A percentile compares a stretch with the other conserved stretches of the same genome.
These are phyloP conservation scores for Musa troglodytarum DNA, from an alignment of 176 grass and related monocot species.

Conservation along the genomic window DNA sequence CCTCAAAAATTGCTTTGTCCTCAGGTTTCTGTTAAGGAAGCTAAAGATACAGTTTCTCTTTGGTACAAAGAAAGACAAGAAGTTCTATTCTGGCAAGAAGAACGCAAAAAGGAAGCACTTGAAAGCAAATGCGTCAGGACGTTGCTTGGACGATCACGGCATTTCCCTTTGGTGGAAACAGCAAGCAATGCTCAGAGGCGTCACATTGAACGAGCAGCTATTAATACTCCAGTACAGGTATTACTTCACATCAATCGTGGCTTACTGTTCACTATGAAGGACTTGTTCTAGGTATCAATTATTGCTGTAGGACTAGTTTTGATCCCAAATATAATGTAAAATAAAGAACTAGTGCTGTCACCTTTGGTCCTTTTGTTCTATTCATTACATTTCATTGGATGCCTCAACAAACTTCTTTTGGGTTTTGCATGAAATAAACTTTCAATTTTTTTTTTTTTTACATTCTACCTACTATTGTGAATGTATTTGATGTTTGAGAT, in stretches of 20 bases:
- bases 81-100: slow-evolving; percentile 61
- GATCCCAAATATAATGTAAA: too few relatives aligned
- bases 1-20: slow-evolving; percentile 16
- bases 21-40: slow-evolving; percentile 67
- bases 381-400: too few relatives aligned
- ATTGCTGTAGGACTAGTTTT: too few relatives aligned
- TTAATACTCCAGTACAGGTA: slow-evolving; percentile 91
- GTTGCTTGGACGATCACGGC: slow-evolving; percentile 62
- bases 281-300: not conserved
- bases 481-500: too few relatives aligned
- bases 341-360: too few relatives aligned
- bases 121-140: slow-evolving; percentile 52
- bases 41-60: slow-evolving; percentile 58
- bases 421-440: too few relatives aligned
- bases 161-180: slow-evolving; percentile 46
- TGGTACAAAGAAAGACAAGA: slow-evolving; percentile 90
- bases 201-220: slow-evolving; percentile 81
- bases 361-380: too few relatives aligned
- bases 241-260: not conserved
- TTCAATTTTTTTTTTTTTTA: too few relatives aligned
- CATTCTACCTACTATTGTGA: too few relatives aligned
- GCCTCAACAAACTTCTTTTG: too few relatives aligned
- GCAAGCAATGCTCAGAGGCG: slow-evolving; percentile 37
- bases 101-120: slow-evolving; percentile 41
- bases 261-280: not conserved